These are phyloP conservation scores for Agaricales sp. DNA, from an alignment of 1,284 basidiomycete species.

Conservation along the genomic window DNA sequence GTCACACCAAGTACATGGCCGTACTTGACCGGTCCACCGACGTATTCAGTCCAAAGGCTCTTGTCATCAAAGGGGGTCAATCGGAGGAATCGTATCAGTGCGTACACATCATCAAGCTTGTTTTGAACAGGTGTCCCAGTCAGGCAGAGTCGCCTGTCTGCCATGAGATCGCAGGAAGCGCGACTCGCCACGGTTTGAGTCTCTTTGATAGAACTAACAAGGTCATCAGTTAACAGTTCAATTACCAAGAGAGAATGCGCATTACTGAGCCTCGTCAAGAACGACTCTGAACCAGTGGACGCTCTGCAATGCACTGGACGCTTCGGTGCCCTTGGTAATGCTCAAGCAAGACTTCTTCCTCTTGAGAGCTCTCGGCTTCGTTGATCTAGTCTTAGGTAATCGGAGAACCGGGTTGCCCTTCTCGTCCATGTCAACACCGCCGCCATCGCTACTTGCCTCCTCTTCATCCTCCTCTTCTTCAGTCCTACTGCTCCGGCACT, in stretches of 20 bases:
- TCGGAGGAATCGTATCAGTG: constrained; percentile 92
- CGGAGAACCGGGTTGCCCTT: constrained; percentile 52
- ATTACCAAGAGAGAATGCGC: constrained; percentile 5
- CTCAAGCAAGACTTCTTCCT: constrained; percentile 47
- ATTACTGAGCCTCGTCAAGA: constrained; percentile 94
- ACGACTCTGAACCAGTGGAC: constrained; percentile 98
- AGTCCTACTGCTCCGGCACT: constrained; percentile 49
- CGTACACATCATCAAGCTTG: constrained; percentile 96
- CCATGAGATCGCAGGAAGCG: constrained; percentile 90
- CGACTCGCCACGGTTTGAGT: constrained; percentile 87
- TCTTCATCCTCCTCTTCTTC: constrained; percentile 65
- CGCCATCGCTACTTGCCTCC: constrained; percentile 56
- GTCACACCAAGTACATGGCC: constrained; percentile 88
- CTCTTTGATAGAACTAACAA: constrained; percentile 87
- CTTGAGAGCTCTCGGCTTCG: constrained; percentile 38
- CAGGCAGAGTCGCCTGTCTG: constrained; percentile 87
- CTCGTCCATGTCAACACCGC: constrained; percentile 58
- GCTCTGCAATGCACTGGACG: constrained; percentile 83
- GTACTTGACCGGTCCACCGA: constrained; percentile 85
- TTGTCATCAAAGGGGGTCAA: constrained; percentile 91
- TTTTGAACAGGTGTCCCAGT: constrained; percentile 99
- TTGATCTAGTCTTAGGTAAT: constrained; percentile 39
- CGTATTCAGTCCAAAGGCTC: constrained; percentile 85
- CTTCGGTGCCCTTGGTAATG: constrained; percentile 40
- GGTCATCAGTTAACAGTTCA: constrained; percentile 1